A percentile compares a stretch with the other conserved stretches of the same genome.
These are phyloP conservation scores for Halophytophthora batemanensis DNA, from an alignment of 352 stramenopile genomes.

Conservation along the genomic window DNA sequence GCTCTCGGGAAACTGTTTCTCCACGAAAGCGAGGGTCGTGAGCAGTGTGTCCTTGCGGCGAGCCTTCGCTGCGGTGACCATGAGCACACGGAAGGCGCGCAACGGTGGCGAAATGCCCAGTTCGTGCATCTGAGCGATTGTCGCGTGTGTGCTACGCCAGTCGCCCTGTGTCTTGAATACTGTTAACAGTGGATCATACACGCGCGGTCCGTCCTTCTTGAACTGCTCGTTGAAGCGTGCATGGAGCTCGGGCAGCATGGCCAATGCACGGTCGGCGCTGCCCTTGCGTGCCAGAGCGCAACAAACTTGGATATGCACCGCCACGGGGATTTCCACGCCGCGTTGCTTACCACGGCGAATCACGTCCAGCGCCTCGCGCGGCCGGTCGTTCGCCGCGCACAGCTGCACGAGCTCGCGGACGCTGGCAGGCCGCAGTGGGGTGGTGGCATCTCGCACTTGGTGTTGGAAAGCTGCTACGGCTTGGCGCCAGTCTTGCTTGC, in stretches of 20 bases:
- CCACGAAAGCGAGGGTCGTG: slow-evolving; percentile 43
- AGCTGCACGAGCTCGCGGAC: slow-evolving; percentile 31
- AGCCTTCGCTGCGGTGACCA: slow-evolving; percentile 50
- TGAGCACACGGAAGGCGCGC: slow-evolving; percentile 55
- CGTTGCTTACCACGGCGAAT: slow-evolving; percentile 35
- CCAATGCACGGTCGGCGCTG: slow-evolving; percentile 40
- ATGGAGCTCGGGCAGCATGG: slow-evolving; percentile 28
- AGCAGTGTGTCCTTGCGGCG: slow-evolving; percentile 43
- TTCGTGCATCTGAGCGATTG: slow-evolving; percentile 65
- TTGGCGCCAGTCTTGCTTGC: slow-evolving; percentile 36
- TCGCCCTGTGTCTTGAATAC: slow-evolving; percentile 58
- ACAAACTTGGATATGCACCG: slow-evolving; percentile 45
- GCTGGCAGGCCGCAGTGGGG: slow-evolving; percentile 14
- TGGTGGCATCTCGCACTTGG: slow-evolving; percentile 16
- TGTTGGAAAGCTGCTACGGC: slow-evolving; percentile 48
- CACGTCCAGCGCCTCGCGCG: slow-evolving; percentile 51
- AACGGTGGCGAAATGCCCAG: slow-evolving; percentile 42
- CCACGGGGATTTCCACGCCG: slow-evolving; percentile 29
- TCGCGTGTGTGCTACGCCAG: slow-evolving; percentile 50
- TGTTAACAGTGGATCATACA: slow-evolving; percentile 56
- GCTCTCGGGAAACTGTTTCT: slow-evolving; percentile 32
- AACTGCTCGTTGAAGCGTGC: slow-evolving; percentile 20
- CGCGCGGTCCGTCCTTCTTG: slow-evolving; percentile 5
- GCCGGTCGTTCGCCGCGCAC: slow-evolving; percentile 41
- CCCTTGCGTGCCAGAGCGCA: slow-evolving; percentile 47